phyloP scores from a whole-genome alignment of 2,329 filamentous ascomycete genomes.

The Akanthomyces uredinophilus region DNA sequence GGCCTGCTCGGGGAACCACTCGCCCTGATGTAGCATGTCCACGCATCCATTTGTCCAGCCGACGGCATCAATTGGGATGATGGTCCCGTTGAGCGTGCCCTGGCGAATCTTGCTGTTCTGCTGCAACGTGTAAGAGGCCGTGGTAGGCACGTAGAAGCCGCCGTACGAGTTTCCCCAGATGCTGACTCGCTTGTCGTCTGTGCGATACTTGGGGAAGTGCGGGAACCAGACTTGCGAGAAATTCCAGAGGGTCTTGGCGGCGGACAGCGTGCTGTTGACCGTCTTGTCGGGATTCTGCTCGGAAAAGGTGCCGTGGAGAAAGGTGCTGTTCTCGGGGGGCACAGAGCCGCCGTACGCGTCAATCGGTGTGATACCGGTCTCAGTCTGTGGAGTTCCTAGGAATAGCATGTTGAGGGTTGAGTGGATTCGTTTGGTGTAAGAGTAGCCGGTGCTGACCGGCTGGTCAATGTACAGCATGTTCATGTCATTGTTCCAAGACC shows the following conservation, averaged over 20 bases:
- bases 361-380: conserved; percentile 36
- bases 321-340: conserved; percentile 33
- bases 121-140: conserved; percentile 51
- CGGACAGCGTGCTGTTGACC: conserved; percentile 49
- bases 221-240: conserved; percentile 57
- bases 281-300: conserved; percentile 26
- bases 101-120: conserved; percentile 51
- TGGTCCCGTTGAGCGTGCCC: conserved; percentile 32
- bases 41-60: conserved; percentile 65
- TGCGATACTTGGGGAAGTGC: conserved; percentile 53
- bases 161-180: conserved; percentile 66
- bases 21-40: conserved; percentile 54
- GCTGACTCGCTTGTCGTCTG: conserved; percentile 50
- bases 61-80: conserved; percentile 49
- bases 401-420: conserved; percentile 46
- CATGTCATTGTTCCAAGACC: conserved; percentile 53
- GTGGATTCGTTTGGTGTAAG: conserved; percentile 56
- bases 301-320: conserved; percentile 29
- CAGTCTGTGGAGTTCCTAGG: conserved; percentile 38
- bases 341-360: conserved; percentile 31
- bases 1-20: conserved; percentile 48
- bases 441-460: conserved; percentile 62
- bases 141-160: conserved; percentile 63
- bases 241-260: conserved; percentile 57
- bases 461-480: conserved; percentile 49